Percentiles rank a stretch among this genome's conserved stretches.
Conservation (phyloP, 1,139 yeast species). For the Pichia sp. region DNA sequence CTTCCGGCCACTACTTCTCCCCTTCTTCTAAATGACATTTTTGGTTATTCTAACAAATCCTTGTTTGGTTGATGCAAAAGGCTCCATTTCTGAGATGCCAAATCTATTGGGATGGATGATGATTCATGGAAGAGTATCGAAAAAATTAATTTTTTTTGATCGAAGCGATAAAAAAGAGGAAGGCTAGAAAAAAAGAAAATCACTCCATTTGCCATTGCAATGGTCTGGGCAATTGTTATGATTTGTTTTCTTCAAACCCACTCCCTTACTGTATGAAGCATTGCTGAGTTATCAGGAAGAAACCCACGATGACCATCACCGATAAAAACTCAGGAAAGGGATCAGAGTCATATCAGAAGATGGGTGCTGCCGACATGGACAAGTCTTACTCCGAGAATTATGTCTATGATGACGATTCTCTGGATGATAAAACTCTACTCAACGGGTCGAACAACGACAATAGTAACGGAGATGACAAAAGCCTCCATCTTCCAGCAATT, state of each 20-base stretch:
- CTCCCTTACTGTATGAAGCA: background rate
- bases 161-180: background rate
- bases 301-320: background rate
- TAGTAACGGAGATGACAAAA: background rate
- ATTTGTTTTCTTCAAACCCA: background rate
- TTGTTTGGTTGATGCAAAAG: too few relatives aligned
- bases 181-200: background rate
- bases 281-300: background rate
- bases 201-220: conserved; percentile 12
- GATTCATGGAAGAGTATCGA: too few relatives aligned
- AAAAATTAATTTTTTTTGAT: background rate
- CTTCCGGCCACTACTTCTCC: conserved; percentile 50
- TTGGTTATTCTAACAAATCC: too few relatives aligned
- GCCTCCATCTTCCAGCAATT: conserved; percentile 14
- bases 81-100: too few relatives aligned
- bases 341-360: background rate
- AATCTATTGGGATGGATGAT: too few relatives aligned
- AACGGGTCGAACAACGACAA: conserved; percentile 10
- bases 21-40: conserved; percentile 70
- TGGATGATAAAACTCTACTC: conserved; percentile 16
- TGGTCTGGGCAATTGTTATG: background rate
- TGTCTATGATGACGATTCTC: conserved; percentile 5
- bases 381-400: conserved; percentile 15
- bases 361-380: conserved; percentile 6
- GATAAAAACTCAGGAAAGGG: background rate